A percentile compares a stretch with the other conserved stretches of the same genome.
Conservation (phyloP, 495 filamentous ascomycete genomes). For the Sabuloglossum arenarium region DNA sequence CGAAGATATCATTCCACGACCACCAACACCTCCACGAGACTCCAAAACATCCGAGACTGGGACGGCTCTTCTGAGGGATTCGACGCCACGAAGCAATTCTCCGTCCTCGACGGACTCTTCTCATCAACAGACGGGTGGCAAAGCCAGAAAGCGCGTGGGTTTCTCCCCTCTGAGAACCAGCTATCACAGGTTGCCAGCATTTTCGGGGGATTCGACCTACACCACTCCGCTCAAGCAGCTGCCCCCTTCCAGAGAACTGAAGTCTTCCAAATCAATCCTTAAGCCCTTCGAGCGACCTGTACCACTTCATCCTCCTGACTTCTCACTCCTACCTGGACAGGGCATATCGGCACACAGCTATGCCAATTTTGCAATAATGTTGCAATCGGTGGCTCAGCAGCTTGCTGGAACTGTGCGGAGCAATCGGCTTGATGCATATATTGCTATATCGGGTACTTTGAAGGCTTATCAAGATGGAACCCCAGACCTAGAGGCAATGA, state of each 20-base stretch:
- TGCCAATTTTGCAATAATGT: conserved; percentile 43
- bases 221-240: conserved; percentile 25
- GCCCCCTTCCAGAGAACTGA: conserved; percentile 40
- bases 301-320: conserved; percentile 18
- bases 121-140: background rate
- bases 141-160: conserved; percentile 10
- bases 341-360: conserved; percentile 19
- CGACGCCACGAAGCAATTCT: background rate
- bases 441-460: conserved; percentile 50
- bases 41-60: background rate
- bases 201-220: conserved; percentile 21
- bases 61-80: background rate
- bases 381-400: conserved; percentile 63
- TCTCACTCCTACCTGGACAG: conserved; percentile 16
- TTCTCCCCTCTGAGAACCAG: conserved; percentile 39
- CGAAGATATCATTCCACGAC: conserved; percentile 2
- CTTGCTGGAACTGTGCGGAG: conserved; percentile 47
- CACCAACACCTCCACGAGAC: conserved; percentile 4
- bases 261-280: conserved; percentile 68
- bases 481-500: conserved; percentile 46
- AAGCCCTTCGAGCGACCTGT: conserved; percentile 35
- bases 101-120: background rate
- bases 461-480: conserved; percentile 52
- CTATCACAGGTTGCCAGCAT: conserved; percentile 39
- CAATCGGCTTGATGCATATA: conserved; percentile 68